phyloP scores from a whole-genome alignment of 225 moss, liverwort and hornwort genomes.

The Straminergon stramineum region DNA sequence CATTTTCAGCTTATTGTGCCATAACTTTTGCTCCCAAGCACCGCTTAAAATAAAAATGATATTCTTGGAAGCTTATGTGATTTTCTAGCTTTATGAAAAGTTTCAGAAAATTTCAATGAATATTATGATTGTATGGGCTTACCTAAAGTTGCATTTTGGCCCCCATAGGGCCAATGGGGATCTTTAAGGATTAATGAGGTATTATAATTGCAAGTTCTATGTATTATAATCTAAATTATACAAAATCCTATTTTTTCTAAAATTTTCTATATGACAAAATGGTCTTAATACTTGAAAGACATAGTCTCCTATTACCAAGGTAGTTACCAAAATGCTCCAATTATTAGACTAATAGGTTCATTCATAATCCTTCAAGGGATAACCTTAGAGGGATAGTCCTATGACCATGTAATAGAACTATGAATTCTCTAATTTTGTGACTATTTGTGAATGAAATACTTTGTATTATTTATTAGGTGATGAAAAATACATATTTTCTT shows the following conservation, averaged over 20 bases:
- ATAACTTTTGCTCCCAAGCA: too few species aligned
- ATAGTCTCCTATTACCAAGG: not conserved
- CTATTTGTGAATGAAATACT: not conserved
- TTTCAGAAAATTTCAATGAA: too few species aligned
- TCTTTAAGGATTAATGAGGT: not conserved
- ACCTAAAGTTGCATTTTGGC: too few species aligned
- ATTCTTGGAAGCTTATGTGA: too few species aligned
- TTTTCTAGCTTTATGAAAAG: too few species aligned
- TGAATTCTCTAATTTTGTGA: not conserved
- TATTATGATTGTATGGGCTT: too few species aligned
- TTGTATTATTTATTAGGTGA: not conserved
- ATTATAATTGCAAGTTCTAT: not conserved
- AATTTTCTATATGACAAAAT: not conserved
- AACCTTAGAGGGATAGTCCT: not conserved
- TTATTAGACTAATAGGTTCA: not conserved
- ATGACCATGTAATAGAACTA: not conserved
- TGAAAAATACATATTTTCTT: rapidly evolving
- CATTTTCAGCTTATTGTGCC: too few species aligned
- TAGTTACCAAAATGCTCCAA: not conserved
- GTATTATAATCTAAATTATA: not conserved
- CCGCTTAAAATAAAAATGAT: too few species aligned
- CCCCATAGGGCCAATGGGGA: too few species aligned
- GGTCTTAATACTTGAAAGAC: not conserved
- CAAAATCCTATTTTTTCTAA: not conserved
- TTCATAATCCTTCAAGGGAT: not conserved